These are phyloP conservation scores for Lasiodiplodia gonubiensis DNA, from an alignment of 2,329 filamentous ascomycete species.

Conservation along the genomic window DNA sequence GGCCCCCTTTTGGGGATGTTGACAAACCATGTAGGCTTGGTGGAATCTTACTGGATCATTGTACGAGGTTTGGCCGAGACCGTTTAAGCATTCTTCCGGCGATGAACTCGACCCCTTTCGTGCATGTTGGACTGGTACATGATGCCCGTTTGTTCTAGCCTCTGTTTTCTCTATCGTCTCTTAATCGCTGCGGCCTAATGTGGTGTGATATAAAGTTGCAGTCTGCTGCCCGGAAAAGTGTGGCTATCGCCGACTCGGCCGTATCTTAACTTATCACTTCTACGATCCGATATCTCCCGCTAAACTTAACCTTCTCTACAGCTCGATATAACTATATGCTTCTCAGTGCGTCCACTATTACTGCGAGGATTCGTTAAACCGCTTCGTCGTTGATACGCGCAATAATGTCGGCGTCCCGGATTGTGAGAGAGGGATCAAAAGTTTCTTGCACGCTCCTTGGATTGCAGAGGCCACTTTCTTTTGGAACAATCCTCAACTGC, in stretches of 20 bases:
- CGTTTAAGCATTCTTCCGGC: too few species aligned
- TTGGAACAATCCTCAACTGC: not conserved
- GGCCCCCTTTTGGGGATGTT: too few species aligned
- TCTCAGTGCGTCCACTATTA: too few species aligned
- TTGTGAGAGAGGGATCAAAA: not conserved
- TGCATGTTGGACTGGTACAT: too few species aligned
- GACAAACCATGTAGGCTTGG: too few species aligned
- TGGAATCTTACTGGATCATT: too few species aligned
- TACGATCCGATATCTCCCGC: not conserved
- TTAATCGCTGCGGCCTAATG: not conserved
- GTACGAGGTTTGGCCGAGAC: too few species aligned
- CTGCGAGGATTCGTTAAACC: not conserved
- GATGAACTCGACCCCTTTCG: too few species aligned
- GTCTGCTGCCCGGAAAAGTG: too few species aligned
- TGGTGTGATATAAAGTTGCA: not conserved
- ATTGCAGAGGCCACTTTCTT: not conserved
- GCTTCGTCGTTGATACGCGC: not conserved
- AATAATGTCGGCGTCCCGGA: slow-evolving; percentile 3
- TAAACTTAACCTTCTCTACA: too few species aligned
- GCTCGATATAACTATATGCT: not conserved
- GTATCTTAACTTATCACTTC: not conserved
- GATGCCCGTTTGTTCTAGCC: too few species aligned
- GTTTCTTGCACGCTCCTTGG: not conserved
- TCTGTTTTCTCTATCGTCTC: too few species aligned
- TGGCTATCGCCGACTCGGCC: not conserved